These are phyloP conservation scores for Cryptococcus sp. DNA, from an alignment of 1,284 basidiomycete genomes.

Conservation along the genomic window DNA sequence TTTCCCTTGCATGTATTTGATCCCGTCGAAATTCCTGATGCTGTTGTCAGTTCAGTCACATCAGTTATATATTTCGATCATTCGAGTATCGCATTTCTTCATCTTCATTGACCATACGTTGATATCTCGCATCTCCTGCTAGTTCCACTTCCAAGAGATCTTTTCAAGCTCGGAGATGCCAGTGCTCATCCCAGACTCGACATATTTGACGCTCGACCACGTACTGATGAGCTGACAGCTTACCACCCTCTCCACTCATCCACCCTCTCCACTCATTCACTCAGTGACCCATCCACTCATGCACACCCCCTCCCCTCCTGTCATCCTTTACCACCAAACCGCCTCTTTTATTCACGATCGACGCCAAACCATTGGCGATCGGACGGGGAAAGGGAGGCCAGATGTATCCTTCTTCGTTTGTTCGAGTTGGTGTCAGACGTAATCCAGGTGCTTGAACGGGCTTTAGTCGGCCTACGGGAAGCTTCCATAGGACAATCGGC, in stretches of 20 bases:
- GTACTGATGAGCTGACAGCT: neutral
- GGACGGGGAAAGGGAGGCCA: slow-evolving; percentile 52
- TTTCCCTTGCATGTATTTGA: no score
- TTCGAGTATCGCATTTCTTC: no score
- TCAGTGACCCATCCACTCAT: neutral
- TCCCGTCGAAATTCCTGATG: no score
- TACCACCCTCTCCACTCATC: neutral
- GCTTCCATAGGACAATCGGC: neutral
- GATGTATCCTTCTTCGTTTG: slow-evolving; percentile 10
- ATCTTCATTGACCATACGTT: no score
- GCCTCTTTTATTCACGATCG: slow-evolving; percentile 51
- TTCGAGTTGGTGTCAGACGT: slow-evolving; percentile 7
- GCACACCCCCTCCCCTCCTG: neutral
- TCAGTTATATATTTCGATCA: no score
- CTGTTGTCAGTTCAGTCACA: no score
- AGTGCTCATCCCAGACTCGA: no score
- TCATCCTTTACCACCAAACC: slow-evolving; percentile 6
- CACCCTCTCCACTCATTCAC: neutral
- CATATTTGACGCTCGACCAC: no score
- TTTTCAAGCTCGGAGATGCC: no score
- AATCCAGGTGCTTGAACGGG: slow-evolving; percentile 11
- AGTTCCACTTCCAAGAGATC: no score
- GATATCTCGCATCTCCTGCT: no score
- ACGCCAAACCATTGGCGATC: slow-evolving; percentile 42
- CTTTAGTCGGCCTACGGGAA: slow-evolving; percentile 23